These are phyloP conservation scores for Ustilago crameri DNA, from an alignment of 1,284 basidiomycete genomes.

Conservation along the genomic window DNA sequence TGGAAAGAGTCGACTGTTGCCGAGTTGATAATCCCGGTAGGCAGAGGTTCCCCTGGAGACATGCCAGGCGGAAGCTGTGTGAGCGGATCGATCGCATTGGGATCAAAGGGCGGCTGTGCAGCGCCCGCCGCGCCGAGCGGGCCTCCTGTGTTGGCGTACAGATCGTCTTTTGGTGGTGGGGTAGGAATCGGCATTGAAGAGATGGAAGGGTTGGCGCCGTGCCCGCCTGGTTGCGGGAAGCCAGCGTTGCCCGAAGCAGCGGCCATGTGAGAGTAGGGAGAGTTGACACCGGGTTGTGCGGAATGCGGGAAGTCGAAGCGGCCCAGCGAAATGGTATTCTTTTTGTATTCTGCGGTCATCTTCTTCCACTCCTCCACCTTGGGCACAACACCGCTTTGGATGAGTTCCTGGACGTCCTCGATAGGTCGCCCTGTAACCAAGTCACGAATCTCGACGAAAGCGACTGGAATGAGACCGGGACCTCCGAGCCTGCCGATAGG, in stretches of 20 bases:
- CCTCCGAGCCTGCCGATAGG: constrained; percentile 92
- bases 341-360: constrained; percentile 93
- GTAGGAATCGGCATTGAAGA: constrained; percentile 35
- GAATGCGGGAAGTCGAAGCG: constrained; percentile 65
- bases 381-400: constrained; percentile 86
- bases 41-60: constrained; percentile 53
- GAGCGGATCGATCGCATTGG: constrained; percentile 31
- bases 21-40: constrained; percentile 79
- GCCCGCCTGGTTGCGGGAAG: constrained; percentile 13
- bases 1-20: constrained; percentile 97
- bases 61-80: constrained; percentile 58
- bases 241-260: constrained; percentile 25
- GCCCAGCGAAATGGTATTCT: constrained; percentile 92
- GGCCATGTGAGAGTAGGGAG: constrained; percentile 43
- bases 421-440: constrained; percentile 76
- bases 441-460: constrained; percentile 95
- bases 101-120: constrained; percentile 15
- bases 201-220: constrained; percentile 24
- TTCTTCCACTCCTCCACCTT: constrained; percentile 98
- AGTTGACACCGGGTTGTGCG: constrained; percentile 34
- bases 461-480: constrained; percentile 93
- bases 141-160: constrained; percentile 29
- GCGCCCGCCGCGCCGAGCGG: constrained; percentile 23
- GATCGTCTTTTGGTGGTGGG: constrained; percentile 48
- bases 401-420: constrained; percentile 79